phyloP scores from a whole-genome alignment of 305 asterid species.

The Stenogyne calaminthoides region DNA sequence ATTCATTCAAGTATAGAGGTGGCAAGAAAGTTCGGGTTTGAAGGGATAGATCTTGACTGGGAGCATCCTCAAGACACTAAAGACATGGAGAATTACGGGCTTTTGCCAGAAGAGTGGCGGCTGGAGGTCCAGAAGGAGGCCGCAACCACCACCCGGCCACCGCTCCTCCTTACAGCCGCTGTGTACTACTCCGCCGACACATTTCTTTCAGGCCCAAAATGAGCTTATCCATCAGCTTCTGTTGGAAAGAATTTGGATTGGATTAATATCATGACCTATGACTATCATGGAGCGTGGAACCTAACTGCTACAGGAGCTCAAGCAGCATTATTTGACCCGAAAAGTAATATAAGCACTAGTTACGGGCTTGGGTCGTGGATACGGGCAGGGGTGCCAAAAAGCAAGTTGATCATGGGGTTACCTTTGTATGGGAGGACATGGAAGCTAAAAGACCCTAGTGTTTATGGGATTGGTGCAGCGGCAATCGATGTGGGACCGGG shows the following conservation, averaged over 20 bases:
- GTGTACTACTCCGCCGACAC: slow-evolving; percentile 61
- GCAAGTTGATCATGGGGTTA: slow-evolving; percentile 73
- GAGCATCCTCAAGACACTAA: slow-evolving; percentile 52
- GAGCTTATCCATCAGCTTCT: slow-evolving; percentile 62
- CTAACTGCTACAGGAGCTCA: slow-evolving; percentile 63
- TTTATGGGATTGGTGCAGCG: slow-evolving; percentile 60
- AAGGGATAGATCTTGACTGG: slow-evolving; percentile 89
- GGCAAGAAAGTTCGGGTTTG: slow-evolving; percentile 61
- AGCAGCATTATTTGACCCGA: slow-evolving; percentile 69
- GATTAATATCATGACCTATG: slow-evolving; percentile 82
- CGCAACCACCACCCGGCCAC: slow-evolving; percentile 30
- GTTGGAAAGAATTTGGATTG: slow-evolving; percentile 62
- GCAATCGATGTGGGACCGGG: slow-evolving; percentile 79
- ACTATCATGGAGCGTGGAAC: slow-evolving; percentile 79
- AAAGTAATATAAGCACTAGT: slow-evolving; percentile 61
- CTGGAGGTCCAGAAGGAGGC: slow-evolving; percentile 52
- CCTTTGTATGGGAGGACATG: slow-evolving; percentile 86
- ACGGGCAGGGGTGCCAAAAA: slow-evolving; percentile 53
- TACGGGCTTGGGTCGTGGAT: slow-evolving; percentile 77
- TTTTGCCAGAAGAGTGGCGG: slow-evolving; percentile 66
- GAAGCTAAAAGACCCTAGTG: slow-evolving; percentile 55
- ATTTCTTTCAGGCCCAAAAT: slow-evolving; percentile 34
- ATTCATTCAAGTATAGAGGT: slow-evolving; percentile 58
- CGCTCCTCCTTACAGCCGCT: slow-evolving; percentile 76
- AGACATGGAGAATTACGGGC: slow-evolving; percentile 60